These are phyloP conservation scores for Trypanosoma boissoni DNA, from an alignment of 208 protist genomes.

Conservation along the genomic window DNA sequence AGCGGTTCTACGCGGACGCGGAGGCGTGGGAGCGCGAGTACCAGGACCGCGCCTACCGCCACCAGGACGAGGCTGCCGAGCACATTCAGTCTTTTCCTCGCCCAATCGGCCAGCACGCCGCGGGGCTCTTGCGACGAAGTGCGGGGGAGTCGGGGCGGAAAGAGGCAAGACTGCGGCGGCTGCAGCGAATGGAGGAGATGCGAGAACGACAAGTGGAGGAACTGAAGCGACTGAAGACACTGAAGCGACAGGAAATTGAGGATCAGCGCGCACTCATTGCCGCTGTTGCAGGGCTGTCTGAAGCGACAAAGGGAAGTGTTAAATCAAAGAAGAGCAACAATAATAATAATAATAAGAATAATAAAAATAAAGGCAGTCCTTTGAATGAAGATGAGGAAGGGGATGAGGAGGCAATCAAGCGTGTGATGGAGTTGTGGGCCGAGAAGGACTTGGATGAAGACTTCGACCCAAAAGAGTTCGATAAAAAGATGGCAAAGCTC, in stretches of 20 bases:
- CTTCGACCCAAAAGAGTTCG: conserved; percentile 85
- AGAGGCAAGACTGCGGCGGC: conserved; percentile 73
- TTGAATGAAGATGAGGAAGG: conserved; percentile 32
- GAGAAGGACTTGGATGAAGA: conserved; percentile 82
- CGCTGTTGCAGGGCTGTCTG: conserved; percentile 56
- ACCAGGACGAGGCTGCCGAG: conserved; percentile 59
- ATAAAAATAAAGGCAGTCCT: conserved; percentile 7
- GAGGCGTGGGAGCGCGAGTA: conserved; percentile 85
- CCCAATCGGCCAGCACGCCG: conserved; percentile 61
- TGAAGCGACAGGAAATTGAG: conserved; percentile 89
- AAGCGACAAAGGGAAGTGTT: conserved; percentile 14
- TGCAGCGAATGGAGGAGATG: conserved; percentile 62
- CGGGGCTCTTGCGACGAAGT: conserved; percentile 68
- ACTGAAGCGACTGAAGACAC: conserved; percentile 86
- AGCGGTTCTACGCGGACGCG: conserved; percentile 79
- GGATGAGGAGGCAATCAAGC: conserved; percentile 52
- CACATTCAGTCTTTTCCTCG: conserved; percentile 78
- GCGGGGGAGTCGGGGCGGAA: conserved; percentile 57
- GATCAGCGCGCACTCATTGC: conserved; percentile 79
- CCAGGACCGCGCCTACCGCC: conserved; percentile 84
- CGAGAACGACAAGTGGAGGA: conserved; percentile 74
- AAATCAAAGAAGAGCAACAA: too few species aligned
- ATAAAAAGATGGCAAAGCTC: conserved; percentile 82
- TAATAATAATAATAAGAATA: conserved; percentile 7
- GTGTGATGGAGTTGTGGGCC: conserved; percentile 65